phyloP scores from a whole-genome alignment of 2,329 filamentous ascomycete species.

The Colletotrichum scovillei region DNA sequence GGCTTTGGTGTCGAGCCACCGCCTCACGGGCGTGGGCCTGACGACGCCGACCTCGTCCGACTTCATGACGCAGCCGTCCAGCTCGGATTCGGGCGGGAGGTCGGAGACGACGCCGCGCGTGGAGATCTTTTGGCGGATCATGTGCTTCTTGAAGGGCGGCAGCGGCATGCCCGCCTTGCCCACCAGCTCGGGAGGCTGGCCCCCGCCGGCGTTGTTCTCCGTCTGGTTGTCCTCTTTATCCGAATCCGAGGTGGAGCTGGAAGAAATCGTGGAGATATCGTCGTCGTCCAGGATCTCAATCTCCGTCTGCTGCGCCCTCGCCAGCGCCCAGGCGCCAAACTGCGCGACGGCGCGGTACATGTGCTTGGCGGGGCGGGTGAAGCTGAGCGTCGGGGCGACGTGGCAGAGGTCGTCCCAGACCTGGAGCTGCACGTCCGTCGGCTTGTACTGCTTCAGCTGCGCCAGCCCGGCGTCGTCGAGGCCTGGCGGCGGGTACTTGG shows the following conservation, averaged over 20 bases:
- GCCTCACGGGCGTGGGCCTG: slow-evolving; percentile 81
- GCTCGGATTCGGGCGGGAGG: slow-evolving; percentile 71
- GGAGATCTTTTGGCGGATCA: slow-evolving; percentile 91
- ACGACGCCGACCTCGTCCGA: slow-evolving; percentile 78
- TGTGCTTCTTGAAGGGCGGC: slow-evolving; percentile 82
- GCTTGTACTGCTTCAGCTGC: slow-evolving; percentile 74
- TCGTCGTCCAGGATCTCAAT: slow-evolving; percentile 88
- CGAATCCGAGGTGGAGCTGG: slow-evolving; percentile 62
- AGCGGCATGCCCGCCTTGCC: slow-evolving; percentile 90
- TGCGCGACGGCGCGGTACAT: slow-evolving; percentile 95
- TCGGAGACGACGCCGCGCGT: slow-evolving; percentile 79
- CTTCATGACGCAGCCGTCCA: slow-evolving; percentile 73
- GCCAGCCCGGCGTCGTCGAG: slow-evolving; percentile 72
- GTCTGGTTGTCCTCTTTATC: slow-evolving; percentile 43
- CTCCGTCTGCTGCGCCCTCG: slow-evolving; percentile 80
- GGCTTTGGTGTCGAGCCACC: slow-evolving; percentile 82
- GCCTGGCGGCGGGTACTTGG: slow-evolving; percentile 77
- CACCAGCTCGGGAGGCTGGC: slow-evolving; percentile 55
- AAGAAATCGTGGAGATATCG: slow-evolving; percentile 80
- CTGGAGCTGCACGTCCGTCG: slow-evolving; percentile 93
- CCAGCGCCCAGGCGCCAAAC: slow-evolving; percentile 92
- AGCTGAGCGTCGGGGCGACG: slow-evolving; percentile 91
- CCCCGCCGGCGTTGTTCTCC: slow-evolving; percentile 34
- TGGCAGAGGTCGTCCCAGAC: slow-evolving; percentile 97
- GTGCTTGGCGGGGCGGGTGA: slow-evolving; percentile 93